A percentile compares a stretch with the other conserved stretches of the same genome.
Conservation (phyloP, 352 stramenopile genomes). For the Globisporangium radiosum region DNA sequence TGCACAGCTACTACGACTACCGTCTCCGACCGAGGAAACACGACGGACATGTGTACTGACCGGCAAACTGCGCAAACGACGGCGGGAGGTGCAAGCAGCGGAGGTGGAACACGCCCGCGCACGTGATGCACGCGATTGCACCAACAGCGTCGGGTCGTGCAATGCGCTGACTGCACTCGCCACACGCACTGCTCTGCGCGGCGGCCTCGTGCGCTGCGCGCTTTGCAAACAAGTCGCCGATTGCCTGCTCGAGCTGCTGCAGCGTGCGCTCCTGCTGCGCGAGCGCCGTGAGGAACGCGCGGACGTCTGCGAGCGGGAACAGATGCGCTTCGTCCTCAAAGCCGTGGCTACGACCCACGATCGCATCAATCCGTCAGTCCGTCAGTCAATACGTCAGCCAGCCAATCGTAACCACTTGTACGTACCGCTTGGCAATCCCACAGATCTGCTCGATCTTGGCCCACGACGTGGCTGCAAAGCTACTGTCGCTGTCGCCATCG, state of each 20-base stretch:
- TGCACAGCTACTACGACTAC: not conserved
- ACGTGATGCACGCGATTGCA: conserved; percentile 46
- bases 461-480: conserved; percentile 21
- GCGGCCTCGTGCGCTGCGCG: conserved; percentile 1
- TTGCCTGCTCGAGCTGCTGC: conserved; percentile 21
- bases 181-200: conserved; percentile 15
- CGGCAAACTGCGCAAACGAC: conserved; percentile 51
- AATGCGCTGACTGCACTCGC: conserved; percentile 33
- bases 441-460: conserved; percentile 37
- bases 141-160: conserved; percentile 18
- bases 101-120: conserved; percentile 42
- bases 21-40: conserved; percentile 46
- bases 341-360: conserved; percentile 18
- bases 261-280: conserved; percentile 27
- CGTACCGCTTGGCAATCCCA: conserved; percentile 34
- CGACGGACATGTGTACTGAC: conserved; percentile 50
- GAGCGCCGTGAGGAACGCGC: conserved; percentile 25
- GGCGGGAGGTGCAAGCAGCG: conserved; percentile 43
- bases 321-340: conserved; percentile 72
- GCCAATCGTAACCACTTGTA: not conserved
- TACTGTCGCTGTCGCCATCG: conserved; percentile 13
- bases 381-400: too few species aligned
- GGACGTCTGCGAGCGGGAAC: conserved; percentile 41
- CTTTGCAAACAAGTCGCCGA: conserved; percentile 7
- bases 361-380: too few species aligned